Percentiles rank a stretch among this genome's conserved stretches.
Evolutionary conservation across 2,329 filamentous ascomycete genomes (phyloP).

Genomic region (Akanthomyces lecanii): DNA sequence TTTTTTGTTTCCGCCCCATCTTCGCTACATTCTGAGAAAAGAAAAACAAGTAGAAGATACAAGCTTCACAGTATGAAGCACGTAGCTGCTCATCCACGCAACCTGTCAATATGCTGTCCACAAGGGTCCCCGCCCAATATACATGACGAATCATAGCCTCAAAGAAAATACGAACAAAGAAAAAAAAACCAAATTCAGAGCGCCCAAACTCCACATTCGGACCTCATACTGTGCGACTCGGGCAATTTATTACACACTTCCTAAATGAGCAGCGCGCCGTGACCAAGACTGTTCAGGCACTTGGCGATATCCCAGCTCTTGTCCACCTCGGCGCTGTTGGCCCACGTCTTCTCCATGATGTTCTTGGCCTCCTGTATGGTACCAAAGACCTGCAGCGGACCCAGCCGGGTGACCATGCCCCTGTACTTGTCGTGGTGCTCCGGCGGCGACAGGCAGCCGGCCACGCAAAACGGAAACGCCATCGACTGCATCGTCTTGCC

Average conservation of each 20-base stretch:
- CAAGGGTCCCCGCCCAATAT: not conserved
- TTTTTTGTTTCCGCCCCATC: not conserved
- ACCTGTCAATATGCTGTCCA: not conserved
- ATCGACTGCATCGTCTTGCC: conserved; percentile 33
- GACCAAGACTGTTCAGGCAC: conserved; percentile 39
- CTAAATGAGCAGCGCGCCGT: conserved; percentile 37
- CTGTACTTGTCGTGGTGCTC: conserved; percentile 41
- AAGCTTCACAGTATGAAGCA: not conserved
- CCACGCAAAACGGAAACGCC: conserved; percentile 40
- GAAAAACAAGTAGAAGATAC: not conserved
- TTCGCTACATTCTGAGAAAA: not conserved
- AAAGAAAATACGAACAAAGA: not conserved
- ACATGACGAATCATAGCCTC: not conserved
- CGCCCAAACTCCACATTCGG: not conserved
- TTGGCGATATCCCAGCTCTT: conserved; percentile 42
- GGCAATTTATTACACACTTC: too few relatives aligned
- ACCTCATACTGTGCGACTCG: not conserved
- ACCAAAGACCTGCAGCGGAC: conserved; percentile 42
- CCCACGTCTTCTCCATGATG: conserved; percentile 47
- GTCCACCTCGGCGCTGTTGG: conserved; percentile 34
- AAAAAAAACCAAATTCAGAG: not conserved
- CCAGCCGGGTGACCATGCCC: conserved; percentile 37
- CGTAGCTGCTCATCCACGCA: not conserved
- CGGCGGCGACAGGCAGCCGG: conserved; percentile 36
- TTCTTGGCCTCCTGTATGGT: conserved; percentile 40